Base-by-base conservation (phyloP, 148 eudicot species). In the Salicornia ramosissima region DNA sequence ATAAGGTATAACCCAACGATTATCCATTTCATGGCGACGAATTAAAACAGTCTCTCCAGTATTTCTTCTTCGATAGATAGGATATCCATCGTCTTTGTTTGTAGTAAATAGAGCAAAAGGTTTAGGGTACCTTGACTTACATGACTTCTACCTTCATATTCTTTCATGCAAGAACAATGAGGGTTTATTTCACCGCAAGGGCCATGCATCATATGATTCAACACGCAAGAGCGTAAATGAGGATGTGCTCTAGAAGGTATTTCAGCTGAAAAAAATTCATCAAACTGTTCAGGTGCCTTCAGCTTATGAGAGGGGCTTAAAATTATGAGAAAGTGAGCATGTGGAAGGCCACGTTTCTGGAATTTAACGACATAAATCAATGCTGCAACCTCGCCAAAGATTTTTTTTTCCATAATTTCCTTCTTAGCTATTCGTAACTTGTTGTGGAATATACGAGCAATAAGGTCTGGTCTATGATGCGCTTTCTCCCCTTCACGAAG, bases 1-100 rank as follows among this genome's bases (percentile, higher is more conserved):
- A 26, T 71, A 75, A 0, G 82, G 82, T 0, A 78, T 47, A 14
- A 47, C 51, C 51, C 51, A 47, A 1, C 2, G 14, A 5, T 47
- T 47, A 16, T 47, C 51, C 19, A 47, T 14, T 2, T 14, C n/a
- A 12, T 14, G 3, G 1, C 51, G 19, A 12, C 51, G n/a, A 14
- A 47, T 16, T 1, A 6, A 4, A 51, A 51, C 8, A 1, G 0
- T 51, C 21, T 51, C 55, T 0, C 55, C 24, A 0, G 25, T 51
- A 18, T 51, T 21, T 19, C 21, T n/a, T 19, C 55, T 2, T 21
- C 25, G 19, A 19, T 51, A 51, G 0, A 21, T 51, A 19, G 55
- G 55, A 45, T 51, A 51, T 0, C 55, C 55, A 51, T 51, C 55
- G 5, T n/a, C 19, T 3, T 51, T 51, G 25, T 4, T 51, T 18